Evolutionary conservation across 2,329 filamentous ascomycete genomes (phyloP), one percentile per base, ranked within the genome.

Genomic region (Ophiostoma piceae): DNA sequence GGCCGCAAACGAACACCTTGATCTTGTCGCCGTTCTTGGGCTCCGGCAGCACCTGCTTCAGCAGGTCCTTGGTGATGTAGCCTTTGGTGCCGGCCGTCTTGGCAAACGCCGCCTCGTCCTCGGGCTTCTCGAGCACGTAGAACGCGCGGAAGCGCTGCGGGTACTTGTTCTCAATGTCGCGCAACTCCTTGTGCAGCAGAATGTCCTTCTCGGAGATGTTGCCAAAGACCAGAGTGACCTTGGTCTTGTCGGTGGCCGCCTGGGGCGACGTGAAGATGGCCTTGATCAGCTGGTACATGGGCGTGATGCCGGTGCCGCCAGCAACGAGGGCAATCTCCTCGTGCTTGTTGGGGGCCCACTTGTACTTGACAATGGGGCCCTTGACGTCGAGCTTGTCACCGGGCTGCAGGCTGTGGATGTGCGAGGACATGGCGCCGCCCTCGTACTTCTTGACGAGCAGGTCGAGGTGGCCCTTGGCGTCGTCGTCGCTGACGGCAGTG

Each of bases 1-100:
- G 95, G 0, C 94, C 94, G 80, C 94, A 98, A 51, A 99, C 92
- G 77, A 99, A 98, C 73, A 98, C 81, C 88, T 98, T 98, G 84
- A 97, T 54, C 37, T 51, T 89, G 82, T 97, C 95, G 74, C 91
- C 91, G 75, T 87, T 86, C 85, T 95, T 95, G 73, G 95, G 93
- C 81, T 96, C 93, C 12, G 95, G 95, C 16, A 98, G 86, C 11
- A 97, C 93, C 67, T 91, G 94, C 90, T 98, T 97, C 77, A 99
- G 82, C 71, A 98, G 84, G 74, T 97, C 93, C 86, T 97, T 96
- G 80, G 82, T 91, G 78, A 99, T 90, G 83, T 84, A 90, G 73
- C 95, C 95, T 79, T 88, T 91, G 76, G 84, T 87, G 74, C 92
- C 90, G 69, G 92, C 97, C 71, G 84, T 84, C 82, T 92, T 87